A percentile compares a stretch with the other conserved stretches of the same genome.
Conservation (phyloP, 2,329 filamentous ascomycete genomes). For the Aspergillus quadrilineatus region DNA sequence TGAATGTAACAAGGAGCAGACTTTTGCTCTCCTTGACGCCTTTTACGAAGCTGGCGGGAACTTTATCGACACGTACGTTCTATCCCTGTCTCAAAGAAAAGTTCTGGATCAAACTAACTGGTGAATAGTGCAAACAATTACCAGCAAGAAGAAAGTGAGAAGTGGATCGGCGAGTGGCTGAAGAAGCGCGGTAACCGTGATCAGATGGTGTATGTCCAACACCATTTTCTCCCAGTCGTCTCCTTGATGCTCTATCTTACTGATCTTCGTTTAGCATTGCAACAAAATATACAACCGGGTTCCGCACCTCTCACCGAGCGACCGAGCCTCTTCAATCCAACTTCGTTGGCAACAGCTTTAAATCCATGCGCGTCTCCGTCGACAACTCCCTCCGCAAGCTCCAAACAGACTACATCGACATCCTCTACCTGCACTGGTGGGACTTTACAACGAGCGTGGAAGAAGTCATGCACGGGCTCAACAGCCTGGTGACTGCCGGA, state of each 20-base stretch:
- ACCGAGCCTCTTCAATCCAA: slow-evolving; percentile 31
- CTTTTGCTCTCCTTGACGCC: slow-evolving; percentile 51
- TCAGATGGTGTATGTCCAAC: slow-evolving; percentile 50
- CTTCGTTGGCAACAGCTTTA: slow-evolving; percentile 18
- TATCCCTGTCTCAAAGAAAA: neutral
- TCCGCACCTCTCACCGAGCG: slow-evolving; percentile 40
- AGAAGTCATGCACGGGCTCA: slow-evolving; percentile 16
- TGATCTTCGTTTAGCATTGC: slow-evolving; percentile 2
- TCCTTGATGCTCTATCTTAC: neutral
- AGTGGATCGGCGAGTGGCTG: slow-evolving; percentile 57
- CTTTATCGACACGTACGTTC: slow-evolving; percentile 52
- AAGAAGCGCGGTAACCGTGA: slow-evolving; percentile 46
- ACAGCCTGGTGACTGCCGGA: slow-evolving; percentile 10
- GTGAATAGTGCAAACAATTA: slow-evolving; percentile 48
- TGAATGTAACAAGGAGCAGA: slow-evolving; percentile 49
- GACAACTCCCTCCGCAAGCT: slow-evolving; percentile 10
- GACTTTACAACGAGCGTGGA: slow-evolving; percentile 17
- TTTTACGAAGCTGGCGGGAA: slow-evolving; percentile 53
- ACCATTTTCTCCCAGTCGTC: no score
- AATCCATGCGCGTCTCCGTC: slow-evolving; percentile 14
- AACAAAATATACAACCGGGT: slow-evolving; percentile 24
- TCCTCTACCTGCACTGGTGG: slow-evolving; percentile 19
- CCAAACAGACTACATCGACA: slow-evolving; percentile 17
- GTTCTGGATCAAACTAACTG: no score
- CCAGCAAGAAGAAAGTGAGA: slow-evolving; percentile 50